Evolutionary conservation across 1,284 basidiomycete species (phyloP).

Genomic region (Puccinia coronata): DNA sequence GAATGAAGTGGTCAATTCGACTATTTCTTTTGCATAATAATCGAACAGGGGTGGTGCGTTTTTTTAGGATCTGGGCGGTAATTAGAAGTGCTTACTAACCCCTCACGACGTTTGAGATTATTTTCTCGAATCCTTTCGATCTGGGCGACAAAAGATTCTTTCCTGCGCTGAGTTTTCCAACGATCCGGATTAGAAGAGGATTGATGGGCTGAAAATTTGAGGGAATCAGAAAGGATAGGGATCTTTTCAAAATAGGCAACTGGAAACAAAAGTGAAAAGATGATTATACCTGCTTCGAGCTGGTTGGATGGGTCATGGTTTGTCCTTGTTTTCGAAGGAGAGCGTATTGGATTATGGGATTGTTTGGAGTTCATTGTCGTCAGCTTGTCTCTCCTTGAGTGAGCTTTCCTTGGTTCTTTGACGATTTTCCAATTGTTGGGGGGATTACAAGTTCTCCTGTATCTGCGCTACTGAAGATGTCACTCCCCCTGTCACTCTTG

Average conservation of each 20-base stretch:
- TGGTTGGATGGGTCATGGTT: conserved; percentile 7
- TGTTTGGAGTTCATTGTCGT: conserved; percentile 25
- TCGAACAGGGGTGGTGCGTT: not conserved
- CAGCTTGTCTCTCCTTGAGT: not conserved
- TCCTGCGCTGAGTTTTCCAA: conserved; percentile 52
- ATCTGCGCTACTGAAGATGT: not conserved
- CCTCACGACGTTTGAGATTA: conserved; percentile 61
- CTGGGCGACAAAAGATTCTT: conserved; percentile 63
- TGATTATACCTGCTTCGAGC: conserved; percentile 18
- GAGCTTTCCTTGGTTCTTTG: not conserved
- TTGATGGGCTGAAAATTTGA: not conserved
- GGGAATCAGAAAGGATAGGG: not conserved
- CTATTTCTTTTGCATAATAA: conserved; percentile 24
- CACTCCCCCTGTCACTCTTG: not conserved
- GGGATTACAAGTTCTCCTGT: not conserved
- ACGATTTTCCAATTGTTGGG: not conserved
- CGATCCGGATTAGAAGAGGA: conserved; percentile 17
- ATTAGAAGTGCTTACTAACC: conserved; percentile 57
- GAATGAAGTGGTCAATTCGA: conserved; percentile 51
- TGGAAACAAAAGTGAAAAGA: not conserved
- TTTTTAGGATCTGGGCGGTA: not conserved
- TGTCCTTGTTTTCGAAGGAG: conserved; percentile 11
- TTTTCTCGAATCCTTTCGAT: conserved; percentile 62
- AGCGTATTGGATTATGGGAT: not conserved
- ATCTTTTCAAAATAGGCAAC: not conserved